A percentile compares a stretch with the other conserved stretches of the same genome.
phyloP scores from a whole-genome alignment of 441 rosid species.

The Theobroma grandiflorum region DNA sequence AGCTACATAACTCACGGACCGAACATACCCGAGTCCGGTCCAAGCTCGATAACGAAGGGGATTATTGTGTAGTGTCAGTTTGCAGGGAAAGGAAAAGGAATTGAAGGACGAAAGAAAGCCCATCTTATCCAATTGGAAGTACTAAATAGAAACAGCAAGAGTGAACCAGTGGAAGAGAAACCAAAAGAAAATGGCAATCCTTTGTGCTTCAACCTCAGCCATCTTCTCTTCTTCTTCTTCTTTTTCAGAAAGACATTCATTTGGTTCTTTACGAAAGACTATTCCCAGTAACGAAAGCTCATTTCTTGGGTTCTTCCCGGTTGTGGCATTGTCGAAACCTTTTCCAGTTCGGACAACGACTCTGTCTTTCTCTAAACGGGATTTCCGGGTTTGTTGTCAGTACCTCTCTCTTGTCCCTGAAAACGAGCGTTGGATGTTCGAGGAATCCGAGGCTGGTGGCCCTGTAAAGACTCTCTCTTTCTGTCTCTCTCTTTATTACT shows the following conservation, averaged over 20 bases:
- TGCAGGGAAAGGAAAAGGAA: not conserved
- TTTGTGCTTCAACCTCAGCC: constrained; percentile 48
- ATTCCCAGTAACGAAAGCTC: constrained; percentile 28
- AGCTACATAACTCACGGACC: not conserved
- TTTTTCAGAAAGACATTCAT: constrained; percentile 28
- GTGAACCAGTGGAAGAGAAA: constrained; percentile 17
- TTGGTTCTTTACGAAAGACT: constrained; percentile 20
- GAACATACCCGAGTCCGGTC: not conserved
- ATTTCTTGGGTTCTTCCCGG: constrained; percentile 53
- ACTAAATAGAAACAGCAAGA: constrained; percentile 14
- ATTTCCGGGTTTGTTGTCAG: constrained; percentile 62
- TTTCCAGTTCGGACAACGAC: constrained; percentile 31
- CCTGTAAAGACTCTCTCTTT: constrained; percentile 57
- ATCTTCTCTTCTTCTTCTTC: constrained; percentile 44
- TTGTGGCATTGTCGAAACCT: constrained; percentile 42
- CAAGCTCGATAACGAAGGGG: not conserved
- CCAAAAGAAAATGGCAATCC: constrained; percentile 52
- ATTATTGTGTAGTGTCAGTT: not conserved
- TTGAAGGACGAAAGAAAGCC: not conserved
- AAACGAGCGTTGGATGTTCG: constrained; percentile 93
- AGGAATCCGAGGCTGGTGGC: constrained; percentile 77
- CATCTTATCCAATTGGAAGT: constrained; percentile 40
- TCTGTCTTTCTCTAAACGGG: constrained; percentile 34
- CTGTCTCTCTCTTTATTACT: not conserved
- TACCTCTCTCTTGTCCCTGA: constrained; percentile 64